A percentile compares a stretch with the other conserved stretches of the same genome.
These are phyloP conservation scores for Verticillium nubilum DNA, from an alignment of 2,329 filamentous ascomycete species.

Conservation along the genomic window DNA sequence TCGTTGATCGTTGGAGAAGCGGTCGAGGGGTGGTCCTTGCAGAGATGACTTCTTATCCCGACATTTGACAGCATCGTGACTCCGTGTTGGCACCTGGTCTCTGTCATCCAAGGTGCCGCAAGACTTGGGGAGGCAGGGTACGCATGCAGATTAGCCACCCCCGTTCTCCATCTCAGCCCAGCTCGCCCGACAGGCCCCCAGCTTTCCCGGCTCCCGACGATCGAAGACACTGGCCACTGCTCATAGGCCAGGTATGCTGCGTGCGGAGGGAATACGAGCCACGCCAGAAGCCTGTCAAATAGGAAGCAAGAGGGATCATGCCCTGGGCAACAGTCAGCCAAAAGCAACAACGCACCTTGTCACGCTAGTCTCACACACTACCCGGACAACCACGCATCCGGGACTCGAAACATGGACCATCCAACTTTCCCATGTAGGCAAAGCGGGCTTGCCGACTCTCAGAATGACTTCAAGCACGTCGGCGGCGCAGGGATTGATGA, in stretches of 20 bases:
- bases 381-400: not conserved
- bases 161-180: not conserved
- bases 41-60: not conserved
- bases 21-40: not conserved
- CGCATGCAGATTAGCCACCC: not conserved
- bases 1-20: not conserved
- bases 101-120: not conserved
- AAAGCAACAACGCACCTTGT: not conserved
- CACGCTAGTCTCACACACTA: not conserved
- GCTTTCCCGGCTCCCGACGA: not conserved
- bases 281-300: not conserved
- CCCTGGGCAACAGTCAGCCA: not conserved
- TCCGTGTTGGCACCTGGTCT: not conserved
- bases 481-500: not conserved
- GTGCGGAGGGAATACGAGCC: not conserved
- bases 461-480: not conserved
- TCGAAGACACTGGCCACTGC: not conserved
- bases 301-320: not conserved
- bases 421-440: not conserved
- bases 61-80: not conserved
- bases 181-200: not conserved
- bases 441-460: not conserved
- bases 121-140: not conserved
- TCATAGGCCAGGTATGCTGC: not conserved
- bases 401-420: not conserved